phyloP scores from a whole-genome alignment of 139 green algal genomes.

The Eudorina sp. region DNA sequence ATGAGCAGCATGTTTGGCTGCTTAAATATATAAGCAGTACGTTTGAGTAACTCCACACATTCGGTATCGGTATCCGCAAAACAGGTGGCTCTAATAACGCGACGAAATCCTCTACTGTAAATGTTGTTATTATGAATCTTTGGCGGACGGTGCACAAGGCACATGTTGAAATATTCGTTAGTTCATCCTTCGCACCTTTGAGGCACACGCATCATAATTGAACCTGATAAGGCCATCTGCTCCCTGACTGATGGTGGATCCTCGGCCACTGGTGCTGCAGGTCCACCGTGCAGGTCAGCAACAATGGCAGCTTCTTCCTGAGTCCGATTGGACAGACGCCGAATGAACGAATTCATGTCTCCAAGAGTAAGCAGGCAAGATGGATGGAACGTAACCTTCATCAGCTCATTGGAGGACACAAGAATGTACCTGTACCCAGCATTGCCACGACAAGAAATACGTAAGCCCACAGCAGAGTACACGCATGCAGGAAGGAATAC shows the following conservation, averaged over 20 bases:
- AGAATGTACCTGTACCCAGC: slow-evolving; percentile 81
- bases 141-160: too few relatives aligned
- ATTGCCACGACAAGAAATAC: too few relatives aligned
- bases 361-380: slow-evolving; percentile 82
- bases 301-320: background rate
- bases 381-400: slow-evolving; percentile 86
- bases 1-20: too few relatives aligned
- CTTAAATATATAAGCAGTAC: too few relatives aligned
- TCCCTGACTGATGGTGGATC: slow-evolving; percentile 64
- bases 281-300: background rate
- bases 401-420: slow-evolving; percentile 71
- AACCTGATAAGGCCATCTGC: slow-evolving; percentile 72
- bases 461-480: too few relatives aligned
- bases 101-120: too few relatives aligned
- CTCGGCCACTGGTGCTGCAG: slow-evolving; percentile 31
- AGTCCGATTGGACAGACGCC: slow-evolving; percentile 15
- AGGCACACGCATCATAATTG: slow-evolving; percentile 74
- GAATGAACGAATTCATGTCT: slow-evolving; percentile 76
- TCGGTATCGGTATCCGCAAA: too few relatives aligned
- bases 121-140: too few relatives aligned
- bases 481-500: too few relatives aligned
- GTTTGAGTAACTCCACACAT: too few relatives aligned
- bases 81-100: too few relatives aligned
- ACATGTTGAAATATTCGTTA: too few relatives aligned
- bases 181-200: slow-evolving; percentile 69